These are phyloP conservation scores for Cryptosporidium meleagridis DNA, from an alignment of 169 alveolate genomes.

Conservation along the genomic window DNA sequence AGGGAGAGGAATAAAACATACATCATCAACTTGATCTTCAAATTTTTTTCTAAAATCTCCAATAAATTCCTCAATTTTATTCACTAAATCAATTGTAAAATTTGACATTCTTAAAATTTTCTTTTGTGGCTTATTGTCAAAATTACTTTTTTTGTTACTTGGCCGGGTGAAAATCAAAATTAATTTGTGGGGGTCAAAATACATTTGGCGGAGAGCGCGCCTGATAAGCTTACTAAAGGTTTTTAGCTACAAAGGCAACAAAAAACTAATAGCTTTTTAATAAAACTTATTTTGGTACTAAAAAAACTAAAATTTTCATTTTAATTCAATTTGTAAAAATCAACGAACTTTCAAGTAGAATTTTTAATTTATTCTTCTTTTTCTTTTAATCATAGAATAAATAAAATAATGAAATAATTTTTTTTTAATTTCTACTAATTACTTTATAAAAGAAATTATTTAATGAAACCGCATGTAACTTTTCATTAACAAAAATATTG, in stretches of 20 bases:
- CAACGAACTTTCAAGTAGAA: neutral
- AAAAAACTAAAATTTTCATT: neutral
- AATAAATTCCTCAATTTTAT: slow-evolving; percentile 11
- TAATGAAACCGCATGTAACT: neutral
- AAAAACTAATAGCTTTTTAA: neutral
- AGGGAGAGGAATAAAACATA: neutral
- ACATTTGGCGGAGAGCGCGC: neutral
- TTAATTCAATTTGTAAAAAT: too few relatives aligned
- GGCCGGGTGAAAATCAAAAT: neutral
- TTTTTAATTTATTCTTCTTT: neutral
- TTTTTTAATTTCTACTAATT: neutral
- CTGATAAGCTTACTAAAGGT: neutral
- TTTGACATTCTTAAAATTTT: neutral
- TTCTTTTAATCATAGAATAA: too few relatives aligned
- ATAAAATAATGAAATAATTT: neutral
- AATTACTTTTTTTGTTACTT: neutral
- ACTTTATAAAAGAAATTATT: neutral
- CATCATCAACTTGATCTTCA: neutral
- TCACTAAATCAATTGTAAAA: neutral
- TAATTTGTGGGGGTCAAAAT: neutral
- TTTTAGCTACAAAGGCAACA: neutral
- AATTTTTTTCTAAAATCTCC: neutral
- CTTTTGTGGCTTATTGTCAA: neutral
- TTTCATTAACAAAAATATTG: neutral
- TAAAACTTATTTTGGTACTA: too few relatives aligned